Evolutionary conservation across 768 basidiomycete species (phyloP).

Genomic region (Leccinum truebloodii): DNA sequence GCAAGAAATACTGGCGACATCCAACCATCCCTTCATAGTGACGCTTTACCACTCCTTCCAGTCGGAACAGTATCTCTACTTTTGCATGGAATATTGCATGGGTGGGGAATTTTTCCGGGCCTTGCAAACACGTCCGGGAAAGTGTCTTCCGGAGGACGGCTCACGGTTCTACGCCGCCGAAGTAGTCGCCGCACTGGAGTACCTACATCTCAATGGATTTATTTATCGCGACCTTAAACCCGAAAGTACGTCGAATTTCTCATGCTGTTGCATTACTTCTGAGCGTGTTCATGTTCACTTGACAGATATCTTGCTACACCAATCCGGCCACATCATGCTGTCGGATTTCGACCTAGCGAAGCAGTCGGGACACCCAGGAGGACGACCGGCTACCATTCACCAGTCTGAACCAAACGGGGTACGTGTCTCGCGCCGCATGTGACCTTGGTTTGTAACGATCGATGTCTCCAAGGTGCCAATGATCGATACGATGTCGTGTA

Average conservation of each 20-base stretch:
- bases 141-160: slow-evolving; percentile 93
- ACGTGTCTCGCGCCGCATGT: slow-evolving; percentile 31
- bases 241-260: slow-evolving; percentile 73
- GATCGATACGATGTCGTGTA: slow-evolving; percentile 96
- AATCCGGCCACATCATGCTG: slow-evolving; percentile 98
- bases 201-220: slow-evolving; percentile 98
- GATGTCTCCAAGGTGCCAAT: slow-evolving; percentile 68
- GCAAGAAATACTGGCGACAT: slow-evolving; percentile 97
- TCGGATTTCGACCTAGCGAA: slow-evolving; percentile 99
- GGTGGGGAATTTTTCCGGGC: slow-evolving; percentile 99
- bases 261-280: slow-evolving; percentile 11
- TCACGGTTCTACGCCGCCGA: slow-evolving; percentile 98
- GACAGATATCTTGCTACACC: slow-evolving; percentile 93
- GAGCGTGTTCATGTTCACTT: slow-evolving; percentile 2
- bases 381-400: slow-evolving; percentile 85
- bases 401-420: slow-evolving; percentile 88
- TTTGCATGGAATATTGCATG: slow-evolving; percentile 99
- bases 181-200: slow-evolving; percentile 96
- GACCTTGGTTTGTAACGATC: slow-evolving; percentile 6
- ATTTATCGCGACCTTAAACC: slow-evolving; percentile 99
- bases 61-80: slow-evolving; percentile 96
- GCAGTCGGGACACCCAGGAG: slow-evolving; percentile 84
- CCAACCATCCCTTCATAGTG: slow-evolving; percentile 99
- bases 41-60: slow-evolving; percentile 99
- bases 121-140: slow-evolving; percentile 93